These are phyloP conservation scores for Vitis vinifera DNA, from an alignment of 164 flowering plant genomes.

Conservation along the genomic window DNA sequence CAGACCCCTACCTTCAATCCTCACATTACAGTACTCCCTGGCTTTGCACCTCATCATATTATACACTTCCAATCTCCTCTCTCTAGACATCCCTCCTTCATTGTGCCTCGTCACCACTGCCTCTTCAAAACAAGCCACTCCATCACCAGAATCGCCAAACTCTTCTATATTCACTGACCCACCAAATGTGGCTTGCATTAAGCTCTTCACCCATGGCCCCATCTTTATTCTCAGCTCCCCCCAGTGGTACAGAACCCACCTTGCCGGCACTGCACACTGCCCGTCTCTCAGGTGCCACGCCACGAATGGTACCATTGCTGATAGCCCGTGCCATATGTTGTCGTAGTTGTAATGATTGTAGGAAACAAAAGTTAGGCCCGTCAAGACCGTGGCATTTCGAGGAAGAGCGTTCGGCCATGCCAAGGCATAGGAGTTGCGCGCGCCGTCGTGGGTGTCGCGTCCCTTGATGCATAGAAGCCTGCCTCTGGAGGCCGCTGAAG, in stretches of 20 bases:
- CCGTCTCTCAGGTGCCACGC: slow-evolving; percentile 58
- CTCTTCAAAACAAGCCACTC: slow-evolving; percentile 52
- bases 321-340: slow-evolving; percentile 86
- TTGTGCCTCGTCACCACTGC: slow-evolving; percentile 83
- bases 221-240: slow-evolving; percentile 61
- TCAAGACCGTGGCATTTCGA: slow-evolving; percentile 38
- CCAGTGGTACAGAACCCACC: slow-evolving; percentile 78
- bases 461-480: slow-evolving; percentile 71
- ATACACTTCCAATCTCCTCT: slow-evolving; percentile 53
- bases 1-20: slow-evolving; percentile 10
- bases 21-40: slow-evolving; percentile 51
- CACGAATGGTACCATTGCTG: slow-evolving; percentile 64
- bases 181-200: slow-evolving; percentile 56
- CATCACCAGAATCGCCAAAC: slow-evolving; percentile 33
- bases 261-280: slow-evolving; percentile 36
- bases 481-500: slow-evolving; percentile 53
- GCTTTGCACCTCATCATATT: slow-evolving; percentile 79
- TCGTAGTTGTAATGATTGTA: slow-evolving; percentile 66
- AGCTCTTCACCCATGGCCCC: slow-evolving; percentile 50
- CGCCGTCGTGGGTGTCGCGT: slow-evolving; percentile 57
- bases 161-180: slow-evolving; percentile 30
- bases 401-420: slow-evolving; percentile 76
- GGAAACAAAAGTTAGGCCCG: slow-evolving; percentile 69
- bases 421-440: slow-evolving; percentile 67
- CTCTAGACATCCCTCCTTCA: slow-evolving; percentile 66